Percentiles rank a stretch among this genome's conserved stretches.
Conservation (phyloP, 208 protist genomes). For the Trypanosoma avium region DNA sequence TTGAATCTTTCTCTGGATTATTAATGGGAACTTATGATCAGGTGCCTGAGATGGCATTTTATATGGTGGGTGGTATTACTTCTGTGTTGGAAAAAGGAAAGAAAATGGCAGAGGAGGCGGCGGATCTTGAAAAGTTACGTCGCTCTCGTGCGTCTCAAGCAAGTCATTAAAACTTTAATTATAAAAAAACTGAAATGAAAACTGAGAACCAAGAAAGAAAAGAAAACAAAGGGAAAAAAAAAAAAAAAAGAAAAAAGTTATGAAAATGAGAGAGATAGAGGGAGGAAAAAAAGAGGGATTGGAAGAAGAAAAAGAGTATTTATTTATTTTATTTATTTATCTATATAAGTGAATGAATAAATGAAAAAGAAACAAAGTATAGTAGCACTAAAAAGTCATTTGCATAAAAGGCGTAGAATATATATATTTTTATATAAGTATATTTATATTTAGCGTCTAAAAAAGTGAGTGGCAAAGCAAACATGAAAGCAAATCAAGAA, state of each 20-base stretch:
- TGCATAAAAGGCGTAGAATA: background rate
- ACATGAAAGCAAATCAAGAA: background rate
- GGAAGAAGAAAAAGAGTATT: background rate
- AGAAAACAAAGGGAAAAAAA: background rate
- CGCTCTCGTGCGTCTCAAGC: slow-evolving; percentile 37
- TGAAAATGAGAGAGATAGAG: background rate
- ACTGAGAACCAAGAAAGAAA: background rate
- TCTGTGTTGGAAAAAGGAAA: slow-evolving; percentile 94
- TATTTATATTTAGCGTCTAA: no score
- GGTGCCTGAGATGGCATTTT: slow-evolving; percentile 97
- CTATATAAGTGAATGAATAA: no score
- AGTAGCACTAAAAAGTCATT: background rate
- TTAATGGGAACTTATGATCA: slow-evolving; percentile 95
- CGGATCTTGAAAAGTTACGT: slow-evolving; percentile 61
- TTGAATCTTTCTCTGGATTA: slow-evolving; percentile 94
- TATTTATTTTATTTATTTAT: no score
- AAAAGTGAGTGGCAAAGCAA: background rate
- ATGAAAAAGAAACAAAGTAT: background rate
- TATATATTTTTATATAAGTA: no score
- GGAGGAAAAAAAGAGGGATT: background rate
- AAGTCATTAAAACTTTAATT: background rate
- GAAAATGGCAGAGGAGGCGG: slow-evolving; percentile 83
- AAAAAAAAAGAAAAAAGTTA: background rate
- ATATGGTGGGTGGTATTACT: slow-evolving; percentile 97
- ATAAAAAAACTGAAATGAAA: background rate